Evolutionary conservation across 2,329 filamentous ascomycete species (phyloP), one percentile per base, ranked within the genome.

Genomic region (Colletotrichum liriopes): DNA sequence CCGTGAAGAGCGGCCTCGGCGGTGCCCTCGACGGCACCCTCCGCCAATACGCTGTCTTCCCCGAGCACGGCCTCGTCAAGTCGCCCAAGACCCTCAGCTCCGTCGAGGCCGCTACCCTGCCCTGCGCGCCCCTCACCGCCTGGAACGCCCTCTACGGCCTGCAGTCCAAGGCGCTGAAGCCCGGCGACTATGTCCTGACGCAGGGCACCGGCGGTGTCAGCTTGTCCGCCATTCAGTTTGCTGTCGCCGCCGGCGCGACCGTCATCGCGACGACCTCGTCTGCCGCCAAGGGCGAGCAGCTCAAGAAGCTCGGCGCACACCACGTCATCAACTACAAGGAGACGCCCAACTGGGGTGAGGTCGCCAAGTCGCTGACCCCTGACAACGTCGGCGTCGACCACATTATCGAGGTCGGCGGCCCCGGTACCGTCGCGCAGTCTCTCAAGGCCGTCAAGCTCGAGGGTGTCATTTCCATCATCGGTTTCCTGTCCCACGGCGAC

Each of bases 121-220:
- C 86, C 1, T 92, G 91, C 76, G 90, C 91, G 1, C 90, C 83
- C 2, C 76, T 93, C 58, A 93, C 91, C 2, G 88, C 87, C 35
- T 93, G 91, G 91, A 92, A 92, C 77, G 88, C 89, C 2, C 83
- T 93, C 16, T 92, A 89, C 75, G 91, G 91, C 2, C 76, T 90
- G 39, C 80, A 81, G 75, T 82, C 83, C 32, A 78, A 80, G 72
- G 77, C 77, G 58, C 74, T 92, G 70, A 84, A 85, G 76, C 86
- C 89, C 0, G 90, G 90, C 5, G 81, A 88, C 73, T 85, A 80
- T 76, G 90, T 94, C 3, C 84, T 94, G 43, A 91, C 91, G 1
- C 90, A 93, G 80, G 92, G 92, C n/a, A 93, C 91, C 0, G 92
- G 92, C 26, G 92, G 92, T 70, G 92, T 93, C 9, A 89, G 86